Percentiles rank a stretch among this genome's conserved stretches.
Conservation (phyloP, 1,284 basidiomycete species). For the Tylopilus sp. region DNA sequence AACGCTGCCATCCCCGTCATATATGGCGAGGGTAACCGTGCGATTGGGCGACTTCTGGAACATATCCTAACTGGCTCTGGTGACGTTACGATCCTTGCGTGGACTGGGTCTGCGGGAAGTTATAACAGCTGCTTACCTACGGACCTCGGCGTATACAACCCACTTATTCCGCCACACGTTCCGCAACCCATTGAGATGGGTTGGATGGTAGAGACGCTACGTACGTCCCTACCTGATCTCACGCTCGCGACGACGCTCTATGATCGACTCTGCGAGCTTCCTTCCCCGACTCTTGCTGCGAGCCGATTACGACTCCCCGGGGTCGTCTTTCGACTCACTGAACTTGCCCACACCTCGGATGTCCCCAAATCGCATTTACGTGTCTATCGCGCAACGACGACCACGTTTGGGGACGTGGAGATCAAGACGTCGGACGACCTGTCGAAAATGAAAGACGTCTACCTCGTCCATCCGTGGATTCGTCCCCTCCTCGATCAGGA, state of each 20-base stretch:
- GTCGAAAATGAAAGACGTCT: background rate
- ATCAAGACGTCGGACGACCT: conserved; percentile 13
- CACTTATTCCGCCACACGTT: conserved; percentile 6
- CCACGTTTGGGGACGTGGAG: conserved; percentile 4
- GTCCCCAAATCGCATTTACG: background rate
- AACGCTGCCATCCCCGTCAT: background rate
- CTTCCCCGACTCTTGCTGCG: conserved; percentile 1
- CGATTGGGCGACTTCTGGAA: conserved; percentile 23
- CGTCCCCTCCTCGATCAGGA: conserved; percentile 19
- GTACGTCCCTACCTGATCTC: conserved; percentile 1
- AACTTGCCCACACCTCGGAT: background rate
- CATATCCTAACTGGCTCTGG: conserved; percentile 14
- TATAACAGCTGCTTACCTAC: conserved; percentile 22
- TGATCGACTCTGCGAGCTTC: conserved; percentile 3
- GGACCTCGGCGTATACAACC: conserved; percentile 14
- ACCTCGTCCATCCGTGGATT: conserved; percentile 24
- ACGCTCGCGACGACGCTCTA: background rate
- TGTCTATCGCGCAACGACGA: conserved; percentile 8
- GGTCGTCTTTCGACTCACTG: conserved; percentile 10
- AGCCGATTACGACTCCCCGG: conserved; percentile 15
- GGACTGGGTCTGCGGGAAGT: conserved; percentile 8
- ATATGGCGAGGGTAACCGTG: conserved; percentile 13
- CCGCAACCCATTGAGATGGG: conserved; percentile 6
- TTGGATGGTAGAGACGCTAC: background rate
- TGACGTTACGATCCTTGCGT: conserved; percentile 19